phyloP scores from a whole-genome alignment of 768 basidiomycete genomes.

The Strobilomyces echinocephalus region DNA sequence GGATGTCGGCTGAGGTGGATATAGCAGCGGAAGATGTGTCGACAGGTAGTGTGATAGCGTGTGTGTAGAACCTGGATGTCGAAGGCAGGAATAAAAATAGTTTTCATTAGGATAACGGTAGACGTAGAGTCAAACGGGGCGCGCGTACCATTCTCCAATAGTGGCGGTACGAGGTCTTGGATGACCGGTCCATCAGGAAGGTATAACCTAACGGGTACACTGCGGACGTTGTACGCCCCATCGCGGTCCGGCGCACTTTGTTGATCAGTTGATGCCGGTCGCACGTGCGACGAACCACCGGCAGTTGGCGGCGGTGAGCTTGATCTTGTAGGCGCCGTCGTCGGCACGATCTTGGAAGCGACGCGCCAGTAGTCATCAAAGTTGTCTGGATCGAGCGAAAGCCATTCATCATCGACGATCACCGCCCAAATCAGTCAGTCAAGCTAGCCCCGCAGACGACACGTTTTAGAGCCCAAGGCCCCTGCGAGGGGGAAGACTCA shows the following conservation, averaged over 20 bases:
- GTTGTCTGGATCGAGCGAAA: constrained; percentile 58
- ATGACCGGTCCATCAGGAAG: constrained; percentile 86
- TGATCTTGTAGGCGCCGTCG: constrained; percentile 58
- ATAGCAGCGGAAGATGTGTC: constrained; percentile 75
- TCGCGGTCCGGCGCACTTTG: constrained; percentile 58
- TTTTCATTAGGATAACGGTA: not conserved
- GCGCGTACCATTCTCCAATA: constrained; percentile 67
- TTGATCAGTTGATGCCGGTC: constrained; percentile 63
- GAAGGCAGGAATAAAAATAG: not conserved
- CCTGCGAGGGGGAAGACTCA: constrained; percentile 40
- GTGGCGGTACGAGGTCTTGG: constrained; percentile 83
- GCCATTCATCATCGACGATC: constrained; percentile 9
- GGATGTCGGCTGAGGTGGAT: constrained; percentile 46
- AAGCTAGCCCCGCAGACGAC: constrained; percentile 12
- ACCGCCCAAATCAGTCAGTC: constrained; percentile 20
- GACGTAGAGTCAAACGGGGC: not conserved
- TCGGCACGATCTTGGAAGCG: constrained; percentile 87
- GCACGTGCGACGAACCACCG: constrained; percentile 56
- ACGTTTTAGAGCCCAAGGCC: constrained; percentile 19
- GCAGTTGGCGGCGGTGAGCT: constrained; percentile 50
- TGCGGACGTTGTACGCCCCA: constrained; percentile 81
- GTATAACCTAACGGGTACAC: constrained; percentile 85
- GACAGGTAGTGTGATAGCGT: constrained; percentile 69
- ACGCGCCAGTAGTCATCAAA: constrained; percentile 95
- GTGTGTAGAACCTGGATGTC: constrained; percentile 56